Evolutionary conservation across 2,329 filamentous ascomycete species (phyloP), one percentile per base, ranked within the genome.

Genomic region (Phoma sp.): DNA sequence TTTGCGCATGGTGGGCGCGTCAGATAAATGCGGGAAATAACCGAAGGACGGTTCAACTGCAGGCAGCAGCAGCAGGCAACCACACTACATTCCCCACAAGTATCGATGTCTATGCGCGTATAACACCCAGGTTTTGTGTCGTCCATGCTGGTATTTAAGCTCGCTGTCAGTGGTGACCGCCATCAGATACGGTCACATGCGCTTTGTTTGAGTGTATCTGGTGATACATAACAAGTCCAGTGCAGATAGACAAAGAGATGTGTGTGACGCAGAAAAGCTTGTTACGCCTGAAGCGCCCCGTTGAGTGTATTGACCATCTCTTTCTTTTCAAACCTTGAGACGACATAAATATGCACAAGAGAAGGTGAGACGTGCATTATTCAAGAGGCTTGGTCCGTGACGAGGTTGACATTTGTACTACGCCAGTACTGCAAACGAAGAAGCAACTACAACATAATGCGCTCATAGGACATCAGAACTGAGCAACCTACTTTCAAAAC

Each of bases 61-160:
- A 54, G 51, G 51, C 51, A 54, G 31, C 51, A 49, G 51, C 33
- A 49, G 44, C 33, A 54, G 51, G 51, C 51, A 49, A n/a, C 44
- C 37, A 25, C n/a, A 43, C 43, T 17, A n/a, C 13, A 15, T 21
- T 4, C 36, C 36, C 36, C 27, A 21, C n/a, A 24, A 33, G 22
- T 15, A 12, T 15, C n/a, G 10, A 33, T 13, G n/a, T 46, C 21
- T 25, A 36, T 10, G n/a, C 19, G n/a, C 13, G 29, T 8, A 40
- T n/a, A 8, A 4, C n/a, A 15, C 19, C 9, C 17, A 25, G 1
- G 3, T 32, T 27, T 19, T 8, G 25, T 33, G 31, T 12, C 13
- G 39, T 10, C 22, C 3, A 24, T 22, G 12, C 9, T 21, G 8
- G 5, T 25, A 22, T 31, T n/a, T 29, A 37, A 17, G 32, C 27